These are phyloP conservation scores for Trypanosoma grayi DNA, from an alignment of 208 protist genomes.

Conservation along the genomic window DNA sequence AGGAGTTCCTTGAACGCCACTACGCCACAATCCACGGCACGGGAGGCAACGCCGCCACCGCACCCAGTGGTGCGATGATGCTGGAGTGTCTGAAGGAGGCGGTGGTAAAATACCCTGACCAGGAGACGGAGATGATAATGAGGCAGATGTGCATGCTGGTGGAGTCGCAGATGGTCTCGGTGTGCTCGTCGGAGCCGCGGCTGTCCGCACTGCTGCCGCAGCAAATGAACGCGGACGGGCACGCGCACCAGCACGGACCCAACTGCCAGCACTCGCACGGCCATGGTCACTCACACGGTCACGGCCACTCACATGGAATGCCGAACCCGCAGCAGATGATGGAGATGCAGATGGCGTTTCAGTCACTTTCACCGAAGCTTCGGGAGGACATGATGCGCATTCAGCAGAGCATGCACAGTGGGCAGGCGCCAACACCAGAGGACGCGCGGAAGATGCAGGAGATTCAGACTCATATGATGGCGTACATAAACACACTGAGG, in stretches of 20 bases:
- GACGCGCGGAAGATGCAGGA: constrained; percentile 68
- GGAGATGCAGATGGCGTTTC: constrained; percentile 73
- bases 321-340: constrained; percentile 35
- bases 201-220: constrained; percentile 25
- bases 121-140: constrained; percentile 51
- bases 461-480: constrained; percentile 74
- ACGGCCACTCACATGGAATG: constrained; percentile 20
- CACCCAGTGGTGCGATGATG: constrained; percentile 30
- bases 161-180: constrained; percentile 49
- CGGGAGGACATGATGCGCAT: constrained; percentile 51
- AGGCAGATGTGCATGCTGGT: constrained; percentile 55
- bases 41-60: background rate
- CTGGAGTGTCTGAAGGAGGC: constrained; percentile 50
- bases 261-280: constrained; percentile 15
- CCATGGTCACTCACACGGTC: constrained; percentile 37
- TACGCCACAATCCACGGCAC: background rate
- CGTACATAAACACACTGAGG: constrained; percentile 76
- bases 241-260: constrained; percentile 19
- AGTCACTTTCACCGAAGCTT: constrained; percentile 54
- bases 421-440: constrained; percentile 43
- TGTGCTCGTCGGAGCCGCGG: constrained; percentile 39
- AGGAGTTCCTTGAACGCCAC: constrained; percentile 34
- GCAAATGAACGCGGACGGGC: constrained; percentile 7
- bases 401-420: constrained; percentile 55
- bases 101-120: constrained; percentile 53